Evolutionary conservation across 306 rosid genomes (phyloP).

Genomic region (Glycine tomentella): DNA sequence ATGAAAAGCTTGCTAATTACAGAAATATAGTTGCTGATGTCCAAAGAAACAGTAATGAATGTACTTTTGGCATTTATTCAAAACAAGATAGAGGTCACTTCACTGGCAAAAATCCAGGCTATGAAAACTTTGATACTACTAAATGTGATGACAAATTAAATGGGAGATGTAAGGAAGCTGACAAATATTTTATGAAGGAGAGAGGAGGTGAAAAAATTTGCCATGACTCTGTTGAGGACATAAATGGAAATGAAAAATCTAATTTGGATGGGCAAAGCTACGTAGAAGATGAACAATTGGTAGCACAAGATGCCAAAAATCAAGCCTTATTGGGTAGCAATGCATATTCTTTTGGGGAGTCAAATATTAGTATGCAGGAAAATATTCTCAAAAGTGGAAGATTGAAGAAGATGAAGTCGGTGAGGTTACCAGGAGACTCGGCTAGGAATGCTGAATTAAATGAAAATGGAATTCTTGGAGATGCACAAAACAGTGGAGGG

Average conservation of each 20-base stretch:
- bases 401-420: slow-evolving; percentile 64
- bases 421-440: slow-evolving; percentile 57
- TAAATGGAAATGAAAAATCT: slow-evolving; percentile 38
- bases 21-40: slow-evolving; percentile 41
- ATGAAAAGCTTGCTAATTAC: slow-evolving; percentile 31
- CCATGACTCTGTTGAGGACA: slow-evolving; percentile 44
- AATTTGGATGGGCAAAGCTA: background rate
- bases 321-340: slow-evolving; percentile 41
- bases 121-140: slow-evolving; percentile 13
- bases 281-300: slow-evolving; percentile 36
- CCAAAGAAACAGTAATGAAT: slow-evolving; percentile 27
- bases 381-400: slow-evolving; percentile 51
- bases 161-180: slow-evolving; percentile 43
- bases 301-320: slow-evolving; percentile 47
- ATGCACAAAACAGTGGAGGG: slow-evolving; percentile 50
- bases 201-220: slow-evolving; percentile 41
- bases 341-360: slow-evolving; percentile 37
- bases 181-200: slow-evolving; percentile 44
- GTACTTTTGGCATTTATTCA: slow-evolving; percentile 39
- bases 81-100: background rate
- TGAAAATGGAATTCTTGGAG: slow-evolving; percentile 48
- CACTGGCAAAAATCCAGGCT: slow-evolving; percentile 11
- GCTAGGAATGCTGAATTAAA: slow-evolving; percentile 49
- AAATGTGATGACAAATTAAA: slow-evolving; percentile 33
- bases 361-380: slow-evolving; percentile 45